These are phyloP conservation scores for Eucalyptus dawsonii DNA, from an alignment of 345 rosid species.

Conservation along the genomic window DNA sequence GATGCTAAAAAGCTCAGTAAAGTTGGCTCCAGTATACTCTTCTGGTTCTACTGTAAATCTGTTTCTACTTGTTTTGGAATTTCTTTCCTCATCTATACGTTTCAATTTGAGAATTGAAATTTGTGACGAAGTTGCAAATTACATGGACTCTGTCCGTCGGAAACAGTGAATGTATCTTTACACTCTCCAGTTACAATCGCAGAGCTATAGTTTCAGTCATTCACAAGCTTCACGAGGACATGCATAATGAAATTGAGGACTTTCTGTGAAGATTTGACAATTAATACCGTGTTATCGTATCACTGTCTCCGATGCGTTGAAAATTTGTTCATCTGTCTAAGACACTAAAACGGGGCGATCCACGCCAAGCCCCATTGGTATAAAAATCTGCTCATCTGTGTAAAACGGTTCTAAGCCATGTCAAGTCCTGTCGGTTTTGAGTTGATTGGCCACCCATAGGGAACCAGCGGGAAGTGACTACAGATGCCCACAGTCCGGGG, in stretches of 20 bases:
- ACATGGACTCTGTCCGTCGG: neutral
- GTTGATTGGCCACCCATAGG: neutral
- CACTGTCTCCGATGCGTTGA: neutral
- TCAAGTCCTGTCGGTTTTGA: neutral
- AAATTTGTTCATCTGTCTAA: neutral
- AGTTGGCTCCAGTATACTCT: neutral
- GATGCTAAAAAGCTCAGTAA: neutral
- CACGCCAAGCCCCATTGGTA: neutral
- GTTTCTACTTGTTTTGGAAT: neutral
- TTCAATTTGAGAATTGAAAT: neutral
- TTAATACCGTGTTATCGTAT: neutral
- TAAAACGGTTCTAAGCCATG: neutral
- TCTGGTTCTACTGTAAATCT: neutral
- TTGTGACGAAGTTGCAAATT: neutral
- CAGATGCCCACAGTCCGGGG: neutral
- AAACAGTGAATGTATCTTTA: neutral
- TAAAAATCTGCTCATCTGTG: neutral
- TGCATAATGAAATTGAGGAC: neutral
- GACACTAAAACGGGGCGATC: neutral
- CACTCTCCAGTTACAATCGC: neutral
- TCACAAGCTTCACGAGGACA: neutral
- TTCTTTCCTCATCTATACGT: neutral
- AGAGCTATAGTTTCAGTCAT: neutral
- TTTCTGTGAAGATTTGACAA: neutral
- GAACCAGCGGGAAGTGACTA: neutral